Conservation (phyloP, 148 eudicot genomes). For the Rhododendron ferrugineum region DNA sequence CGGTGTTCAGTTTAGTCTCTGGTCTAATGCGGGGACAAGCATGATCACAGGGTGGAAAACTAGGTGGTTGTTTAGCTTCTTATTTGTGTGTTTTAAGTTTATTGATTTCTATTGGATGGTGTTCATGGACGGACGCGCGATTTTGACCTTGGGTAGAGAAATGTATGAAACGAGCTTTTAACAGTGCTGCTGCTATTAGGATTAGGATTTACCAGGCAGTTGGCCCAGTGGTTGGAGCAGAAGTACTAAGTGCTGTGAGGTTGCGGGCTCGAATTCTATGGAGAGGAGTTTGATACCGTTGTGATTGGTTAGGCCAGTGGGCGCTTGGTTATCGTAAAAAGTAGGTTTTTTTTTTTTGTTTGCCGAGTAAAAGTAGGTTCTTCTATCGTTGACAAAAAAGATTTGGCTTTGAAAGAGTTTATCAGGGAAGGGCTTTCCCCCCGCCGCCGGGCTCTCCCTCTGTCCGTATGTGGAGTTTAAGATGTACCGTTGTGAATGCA, state of each 20-base stretch:
- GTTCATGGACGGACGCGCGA: not conserved
- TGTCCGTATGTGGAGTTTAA: not conserved
- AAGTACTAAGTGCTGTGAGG: not conserved
- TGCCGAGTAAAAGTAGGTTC: not conserved
- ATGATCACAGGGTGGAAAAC: not conserved
- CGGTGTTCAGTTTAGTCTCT: not conserved
- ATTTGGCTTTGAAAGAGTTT: not conserved
- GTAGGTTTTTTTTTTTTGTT: no score
- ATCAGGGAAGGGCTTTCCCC: not conserved
- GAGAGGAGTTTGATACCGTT: not conserved
- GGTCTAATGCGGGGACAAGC: not conserved
- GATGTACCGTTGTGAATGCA: not conserved
- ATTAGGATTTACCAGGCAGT: not conserved
- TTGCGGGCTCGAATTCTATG: not conserved
- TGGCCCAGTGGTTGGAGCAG: not conserved
- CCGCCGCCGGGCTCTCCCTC: not conserved
- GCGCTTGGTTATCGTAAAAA: not conserved
- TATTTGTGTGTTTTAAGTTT: not conserved
- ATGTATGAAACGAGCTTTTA: not conserved
- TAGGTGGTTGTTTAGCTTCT: not conserved
- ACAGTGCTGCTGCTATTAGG: not conserved
- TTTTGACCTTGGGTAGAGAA: not conserved
- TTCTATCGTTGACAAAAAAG: not conserved
- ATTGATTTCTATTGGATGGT: not conserved
- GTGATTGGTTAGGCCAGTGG: not conserved